phyloP scores from a whole-genome alignment of 2,329 filamentous ascomycete genomes.

The Monosporascus sp. region DNA sequence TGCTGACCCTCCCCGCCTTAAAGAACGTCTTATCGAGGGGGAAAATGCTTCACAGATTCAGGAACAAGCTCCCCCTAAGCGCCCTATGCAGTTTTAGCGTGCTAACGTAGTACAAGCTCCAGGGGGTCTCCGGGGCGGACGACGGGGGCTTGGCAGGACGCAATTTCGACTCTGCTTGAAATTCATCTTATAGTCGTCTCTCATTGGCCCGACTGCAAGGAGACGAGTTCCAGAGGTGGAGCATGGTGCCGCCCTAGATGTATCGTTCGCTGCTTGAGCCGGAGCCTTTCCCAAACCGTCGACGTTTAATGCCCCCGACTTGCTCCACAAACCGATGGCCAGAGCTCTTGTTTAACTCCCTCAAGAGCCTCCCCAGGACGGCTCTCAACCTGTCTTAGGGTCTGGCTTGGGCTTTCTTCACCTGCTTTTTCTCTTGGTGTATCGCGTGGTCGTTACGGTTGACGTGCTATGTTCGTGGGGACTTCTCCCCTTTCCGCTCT shows the following conservation, averaged over 20 bases:
- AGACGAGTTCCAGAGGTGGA: not conserved
- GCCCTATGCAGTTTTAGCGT: not conserved
- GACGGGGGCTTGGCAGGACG: not conserved
- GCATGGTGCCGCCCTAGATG: too few species aligned
- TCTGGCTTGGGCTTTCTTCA: too few species aligned
- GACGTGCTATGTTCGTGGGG: not conserved
- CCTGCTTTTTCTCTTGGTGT: too few species aligned
- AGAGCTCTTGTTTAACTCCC: too few species aligned
- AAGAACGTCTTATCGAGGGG: not conserved
- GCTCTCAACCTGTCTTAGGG: too few species aligned
- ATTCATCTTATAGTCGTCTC: not conserved
- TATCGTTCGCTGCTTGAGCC: too few species aligned
- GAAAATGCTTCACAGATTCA: not conserved
- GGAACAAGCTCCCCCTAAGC: not conserved
- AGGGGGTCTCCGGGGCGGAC: too few species aligned
- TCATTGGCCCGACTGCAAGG: not conserved
- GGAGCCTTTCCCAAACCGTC: too few species aligned
- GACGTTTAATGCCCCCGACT: too few species aligned
- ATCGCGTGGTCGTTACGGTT: not conserved
- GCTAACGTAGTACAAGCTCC: too few species aligned
- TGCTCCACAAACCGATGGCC: too few species aligned
- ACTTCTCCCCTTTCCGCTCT: conserved; percentile 1
- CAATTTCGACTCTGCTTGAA: not conserved
- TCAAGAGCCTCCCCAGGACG: too few species aligned
- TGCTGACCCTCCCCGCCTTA: not conserved